Evolutionary conservation across 176 grass and related monocot species (phyloP).

Genomic region (Coix lacrymajobi): DNA sequence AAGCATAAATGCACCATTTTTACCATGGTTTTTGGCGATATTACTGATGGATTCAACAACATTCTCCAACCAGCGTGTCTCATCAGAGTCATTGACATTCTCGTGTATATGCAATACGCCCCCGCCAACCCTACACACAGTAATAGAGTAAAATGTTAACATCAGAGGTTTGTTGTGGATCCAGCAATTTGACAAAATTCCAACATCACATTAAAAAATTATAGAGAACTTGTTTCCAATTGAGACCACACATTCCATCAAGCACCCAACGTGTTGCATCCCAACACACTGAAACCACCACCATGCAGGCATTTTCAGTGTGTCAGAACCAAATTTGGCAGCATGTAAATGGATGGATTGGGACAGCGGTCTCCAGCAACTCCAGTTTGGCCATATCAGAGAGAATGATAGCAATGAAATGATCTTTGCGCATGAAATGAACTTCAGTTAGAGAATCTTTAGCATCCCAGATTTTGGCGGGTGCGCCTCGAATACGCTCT

Average conservation of each 20-base stretch:
- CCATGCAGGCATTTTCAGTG: background rate
- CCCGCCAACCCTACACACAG: conserved; percentile 45
- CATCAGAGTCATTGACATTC: conserved; percentile 79
- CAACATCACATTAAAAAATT: background rate
- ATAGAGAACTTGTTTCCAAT: background rate
- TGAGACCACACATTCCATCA: background rate
- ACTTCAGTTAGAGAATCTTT: background rate
- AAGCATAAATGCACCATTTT: background rate
- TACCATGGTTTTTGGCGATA: conserved; percentile 60
- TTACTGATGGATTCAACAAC: conserved; percentile 55
- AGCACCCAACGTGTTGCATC: background rate
- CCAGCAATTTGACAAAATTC: background rate
- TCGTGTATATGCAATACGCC: conserved; percentile 81
- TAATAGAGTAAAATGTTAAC: background rate
- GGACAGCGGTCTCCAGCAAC: background rate
- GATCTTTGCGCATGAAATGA: background rate
- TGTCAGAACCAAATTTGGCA: background rate
- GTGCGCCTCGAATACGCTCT: background rate
- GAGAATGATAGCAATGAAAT: background rate
- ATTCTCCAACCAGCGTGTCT: conserved; percentile 55
- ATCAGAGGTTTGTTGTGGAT: background rate
- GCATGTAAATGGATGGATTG: background rate
- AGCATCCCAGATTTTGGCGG: background rate
- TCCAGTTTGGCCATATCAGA: background rate
- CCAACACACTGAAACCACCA: conserved; percentile 1